Base-by-base conservation (phyloP, 1,284 basidiomycete species). In the Irpex lacteus region DNA sequence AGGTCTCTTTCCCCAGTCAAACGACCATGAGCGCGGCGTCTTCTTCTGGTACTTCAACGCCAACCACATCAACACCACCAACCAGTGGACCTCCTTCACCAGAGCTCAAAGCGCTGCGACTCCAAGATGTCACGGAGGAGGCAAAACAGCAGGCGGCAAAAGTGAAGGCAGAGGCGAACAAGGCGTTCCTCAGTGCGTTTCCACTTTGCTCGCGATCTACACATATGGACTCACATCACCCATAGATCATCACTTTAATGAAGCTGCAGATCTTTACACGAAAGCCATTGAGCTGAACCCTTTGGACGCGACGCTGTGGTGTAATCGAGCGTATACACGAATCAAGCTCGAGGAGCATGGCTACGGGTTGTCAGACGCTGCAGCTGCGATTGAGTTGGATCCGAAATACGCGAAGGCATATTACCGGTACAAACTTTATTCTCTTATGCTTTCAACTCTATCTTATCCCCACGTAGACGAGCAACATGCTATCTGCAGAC, bases 401-500 rank as follows among this genome's bases (percentile, higher is more conserved):
- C 86, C 93, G 1, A 90, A 88, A 70, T 98, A 98, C 75, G 90
- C 90, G 63, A 99, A 99, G 76, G 95, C 94, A 0, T 95, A 92
- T 74, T 96, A 92, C 75, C 82, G 91, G 90, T 90, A 65, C 47
- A 80, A 73, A 2, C 56, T 60, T 64, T 19, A 64, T 21, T 56
- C 37, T 13, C 50, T 56, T 15, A 18, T 8, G 38, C 15, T 26
- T 58, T 52, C 19, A n/a, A 44, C 5, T 52, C 47, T 60, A 19
- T 32, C 32, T 36, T 4, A 60, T 3, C 55, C 32, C 55, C 44
- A 59, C 73, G 18, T 18, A 93, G 96, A 66, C 91, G 98, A 60
- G 97, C 94, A 59, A 91, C 92, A 70, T 98, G 96, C 68, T 88
- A 97, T 72, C 84, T 99, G 64, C 92, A 97, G 73, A 93, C 95